Conservation (phyloP, 768 basidiomycete species). For the Podaxis sp. region DNA sequence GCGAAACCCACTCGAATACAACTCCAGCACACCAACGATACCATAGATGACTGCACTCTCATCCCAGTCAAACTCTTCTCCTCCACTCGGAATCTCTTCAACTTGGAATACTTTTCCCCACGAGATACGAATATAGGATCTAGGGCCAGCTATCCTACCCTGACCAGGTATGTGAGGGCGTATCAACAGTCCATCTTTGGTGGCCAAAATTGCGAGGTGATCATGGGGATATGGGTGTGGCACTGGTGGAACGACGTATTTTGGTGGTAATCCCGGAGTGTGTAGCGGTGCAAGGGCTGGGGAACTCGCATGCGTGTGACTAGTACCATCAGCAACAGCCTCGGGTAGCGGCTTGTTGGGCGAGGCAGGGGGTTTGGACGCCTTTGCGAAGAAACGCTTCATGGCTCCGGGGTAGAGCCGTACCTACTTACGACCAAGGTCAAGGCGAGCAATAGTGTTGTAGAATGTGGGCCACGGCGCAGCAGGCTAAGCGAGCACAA, state of each 20-base stretch:
- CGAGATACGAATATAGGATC: conserved; percentile 37
- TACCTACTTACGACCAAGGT: not conserved
- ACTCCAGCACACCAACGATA: conserved; percentile 68
- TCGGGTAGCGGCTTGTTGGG: not conserved
- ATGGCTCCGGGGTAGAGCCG: conserved; percentile 20
- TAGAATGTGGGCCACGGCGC: not conserved
- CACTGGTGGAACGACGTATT: conserved; percentile 60
- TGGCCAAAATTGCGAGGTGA: conserved; percentile 59
- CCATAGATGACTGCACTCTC: conserved; percentile 66
- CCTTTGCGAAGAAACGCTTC: conserved; percentile 42
- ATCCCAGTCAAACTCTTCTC: conserved; percentile 49
- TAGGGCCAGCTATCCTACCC: conserved; percentile 18
- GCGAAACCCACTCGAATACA: conserved; percentile 60
- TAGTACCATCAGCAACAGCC: not conserved
- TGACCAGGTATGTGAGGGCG: conserved; percentile 46
- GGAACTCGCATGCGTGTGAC: not conserved
- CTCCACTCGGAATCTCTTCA: conserved; percentile 44
- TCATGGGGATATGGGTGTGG: conserved; percentile 78
- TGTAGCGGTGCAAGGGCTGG: conserved; percentile 7
- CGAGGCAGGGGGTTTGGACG: conserved; percentile 32
- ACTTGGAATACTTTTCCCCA: conserved; percentile 58
- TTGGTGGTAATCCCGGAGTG: conserved; percentile 52
- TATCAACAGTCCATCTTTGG: conserved; percentile 64
- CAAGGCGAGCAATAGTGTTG: not conserved
- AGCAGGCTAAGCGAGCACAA: not conserved